Conservation (phyloP, 2,329 filamentous ascomycete species). For the Aspergillus versicolor region DNA sequence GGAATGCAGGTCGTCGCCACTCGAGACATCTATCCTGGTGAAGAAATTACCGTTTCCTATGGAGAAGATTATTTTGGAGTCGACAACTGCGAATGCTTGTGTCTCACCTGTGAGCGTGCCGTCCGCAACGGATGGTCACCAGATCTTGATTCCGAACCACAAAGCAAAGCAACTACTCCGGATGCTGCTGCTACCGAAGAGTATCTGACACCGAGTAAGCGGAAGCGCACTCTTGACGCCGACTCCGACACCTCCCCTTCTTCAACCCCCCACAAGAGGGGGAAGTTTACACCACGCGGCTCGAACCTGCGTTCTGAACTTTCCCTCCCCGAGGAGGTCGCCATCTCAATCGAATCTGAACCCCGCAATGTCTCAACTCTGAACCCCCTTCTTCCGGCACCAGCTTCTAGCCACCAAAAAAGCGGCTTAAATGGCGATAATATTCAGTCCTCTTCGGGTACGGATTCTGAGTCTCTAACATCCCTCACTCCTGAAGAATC, state of each 20-base stretch:
- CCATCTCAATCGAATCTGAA: slow-evolving; percentile 22
- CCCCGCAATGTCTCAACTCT: slow-evolving; percentile 9
- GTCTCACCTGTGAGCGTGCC: slow-evolving; percentile 76
- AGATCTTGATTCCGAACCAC: slow-evolving; percentile 36
- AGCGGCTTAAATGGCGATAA: slow-evolving; percentile 9
- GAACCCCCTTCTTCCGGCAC: not conserved
- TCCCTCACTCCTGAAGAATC: slow-evolving; percentile 31
- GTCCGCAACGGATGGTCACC: slow-evolving; percentile 80
- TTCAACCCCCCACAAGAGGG: slow-evolving; percentile 33
- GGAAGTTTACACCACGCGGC: slow-evolving; percentile 33
- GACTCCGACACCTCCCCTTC: slow-evolving; percentile 27
- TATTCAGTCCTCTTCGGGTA: slow-evolving; percentile 13
- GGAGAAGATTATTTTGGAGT: slow-evolving; percentile 95
- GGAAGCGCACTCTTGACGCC: slow-evolving; percentile 25
- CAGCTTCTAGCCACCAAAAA: not conserved
- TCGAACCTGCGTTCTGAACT: slow-evolving; percentile 40
- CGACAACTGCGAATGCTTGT: slow-evolving; percentile 92
- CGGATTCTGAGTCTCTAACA: slow-evolving; percentile 28
- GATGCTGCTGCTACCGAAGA: slow-evolving; percentile 22
- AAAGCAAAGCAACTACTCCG: slow-evolving; percentile 35
- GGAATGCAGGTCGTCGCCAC: slow-evolving; percentile 89
- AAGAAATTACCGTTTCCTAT: slow-evolving; percentile 96
- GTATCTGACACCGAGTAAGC: slow-evolving; percentile 26
- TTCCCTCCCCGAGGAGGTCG: slow-evolving; percentile 33
- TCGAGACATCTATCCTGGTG: slow-evolving; percentile 76